phyloP scores from a whole-genome alignment of 1,284 basidiomycete genomes.

The Moesziomyces sp. region DNA sequence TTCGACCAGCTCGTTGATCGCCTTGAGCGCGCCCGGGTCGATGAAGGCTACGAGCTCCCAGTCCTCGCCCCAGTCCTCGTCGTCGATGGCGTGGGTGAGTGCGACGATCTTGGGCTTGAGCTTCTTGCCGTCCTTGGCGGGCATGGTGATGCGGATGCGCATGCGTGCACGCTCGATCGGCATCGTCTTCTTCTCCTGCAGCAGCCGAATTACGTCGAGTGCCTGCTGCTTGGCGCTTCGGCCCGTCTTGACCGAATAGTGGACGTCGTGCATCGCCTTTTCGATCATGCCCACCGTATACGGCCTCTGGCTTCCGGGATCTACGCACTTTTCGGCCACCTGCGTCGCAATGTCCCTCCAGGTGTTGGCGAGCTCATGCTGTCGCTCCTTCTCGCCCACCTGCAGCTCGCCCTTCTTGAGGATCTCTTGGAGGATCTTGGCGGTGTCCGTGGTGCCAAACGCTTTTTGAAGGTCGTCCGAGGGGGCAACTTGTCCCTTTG shows the following conservation, averaged over 20 bases:
- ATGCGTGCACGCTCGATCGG: slow-evolving; percentile 92
- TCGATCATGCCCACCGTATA: slow-evolving; percentile 97
- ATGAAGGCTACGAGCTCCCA: slow-evolving; percentile 88
- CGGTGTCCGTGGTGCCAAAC: slow-evolving; percentile 81
- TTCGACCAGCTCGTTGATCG: slow-evolving; percentile 88
- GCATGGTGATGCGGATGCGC: slow-evolving; percentile 86
- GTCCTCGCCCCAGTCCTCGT: slow-evolving; percentile 79
- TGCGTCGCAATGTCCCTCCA: slow-evolving; percentile 93
- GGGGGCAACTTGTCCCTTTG: slow-evolving; percentile 93
- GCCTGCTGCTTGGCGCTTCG: slow-evolving; percentile 86
- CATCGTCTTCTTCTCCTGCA: slow-evolving; percentile 78
- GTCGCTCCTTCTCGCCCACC: slow-evolving; percentile 95
- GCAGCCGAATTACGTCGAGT: slow-evolving; percentile 86
- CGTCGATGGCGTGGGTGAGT: slow-evolving; percentile 84
- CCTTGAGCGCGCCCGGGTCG: slow-evolving; percentile 88
- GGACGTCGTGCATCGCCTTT: slow-evolving; percentile 94
- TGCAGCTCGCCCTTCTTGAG: slow-evolving; percentile 95
- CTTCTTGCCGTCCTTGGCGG: slow-evolving; percentile 77
- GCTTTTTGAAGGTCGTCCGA: slow-evolving; percentile 88
- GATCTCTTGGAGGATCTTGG: slow-evolving; percentile 87
- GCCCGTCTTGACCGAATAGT: slow-evolving; percentile 86
- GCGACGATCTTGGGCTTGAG: slow-evolving; percentile 80
- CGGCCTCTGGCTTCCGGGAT: slow-evolving; percentile 86
- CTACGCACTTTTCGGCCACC: slow-evolving; percentile 93
- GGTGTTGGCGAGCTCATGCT: slow-evolving; percentile 84